Evolutionary conservation across 352 stramenopile species (phyloP), one percentile per base, ranked within the genome.

Genomic region (Phytopythium helicoides): DNA sequence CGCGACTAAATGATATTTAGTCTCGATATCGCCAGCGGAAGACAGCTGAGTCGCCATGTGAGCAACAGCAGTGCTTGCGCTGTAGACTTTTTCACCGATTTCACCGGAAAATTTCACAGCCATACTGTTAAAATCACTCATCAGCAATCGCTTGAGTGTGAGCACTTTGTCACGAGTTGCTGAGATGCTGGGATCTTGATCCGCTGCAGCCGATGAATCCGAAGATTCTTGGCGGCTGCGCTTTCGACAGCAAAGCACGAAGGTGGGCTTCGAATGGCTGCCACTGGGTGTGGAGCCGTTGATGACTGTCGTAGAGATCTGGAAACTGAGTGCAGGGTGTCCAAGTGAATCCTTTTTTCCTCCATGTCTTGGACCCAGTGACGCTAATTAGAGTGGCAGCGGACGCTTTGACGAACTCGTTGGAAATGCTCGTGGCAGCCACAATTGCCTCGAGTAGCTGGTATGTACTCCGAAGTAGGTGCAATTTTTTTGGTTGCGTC

Each of bases 281-380:
- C 9, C 28, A 33, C 9, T 9, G 11, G 68, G 51, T 18, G 37
- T 42, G 3, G 46, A 54, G 0, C 42, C 49, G 6, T 74, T 58
- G 5, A 76, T 31, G 8, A 25, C 16, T 22, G 64, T 40, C 18
- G 4, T 64, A 25, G 68, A 62, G 11, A 79, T 48, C 10, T 67
- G 54, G 21, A 68, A 81, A 9, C 40, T 47, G 9, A 82, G 55
- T 7, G 58, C 47, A 7, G 52, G 25, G 34, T 85, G 77, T 0
- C 69, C 57, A 15, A 89, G 38, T 34, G 72, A 89, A 23, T 85
- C 74, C 42, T 73, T 66, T 38, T n/a, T 82, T 83, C 36, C 76
- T 71, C 79, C 79, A 89, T 31, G 82, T 75, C 51, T 86, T 89
- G 21, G 76, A 63, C 18, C 70, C 69, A 3, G 76, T 80, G 3